A percentile compares a stretch with the other conserved stretches of the same genome.
Conservation (phyloP, 2,329 filamentous ascomycete genomes). For the Ustulina deusta region DNA sequence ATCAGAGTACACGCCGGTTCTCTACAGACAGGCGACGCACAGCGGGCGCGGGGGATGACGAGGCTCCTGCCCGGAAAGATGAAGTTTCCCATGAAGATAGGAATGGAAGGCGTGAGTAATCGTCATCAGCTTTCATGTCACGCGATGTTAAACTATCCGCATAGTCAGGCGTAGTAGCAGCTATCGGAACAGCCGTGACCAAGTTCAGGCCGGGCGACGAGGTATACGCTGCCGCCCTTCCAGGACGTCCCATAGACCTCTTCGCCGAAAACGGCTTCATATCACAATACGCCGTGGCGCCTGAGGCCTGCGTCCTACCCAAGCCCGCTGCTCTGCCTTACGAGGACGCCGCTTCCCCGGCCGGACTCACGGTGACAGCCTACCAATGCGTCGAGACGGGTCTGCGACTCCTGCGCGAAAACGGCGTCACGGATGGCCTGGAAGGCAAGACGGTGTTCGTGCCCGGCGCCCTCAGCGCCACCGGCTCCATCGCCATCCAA, state of each 20-base stretch:
- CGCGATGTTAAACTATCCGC: not conserved
- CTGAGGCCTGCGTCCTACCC: constrained; percentile 52
- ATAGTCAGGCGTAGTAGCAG: constrained; percentile 49
- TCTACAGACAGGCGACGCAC: constrained; percentile 51
- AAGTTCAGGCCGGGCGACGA: constrained; percentile 51
- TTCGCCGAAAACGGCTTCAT: constrained; percentile 50
- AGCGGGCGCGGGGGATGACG: constrained; percentile 52
- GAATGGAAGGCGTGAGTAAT: constrained; percentile 31
- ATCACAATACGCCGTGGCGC: constrained; percentile 56
- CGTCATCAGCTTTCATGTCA: not conserved
- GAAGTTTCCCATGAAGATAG: constrained; percentile 38
- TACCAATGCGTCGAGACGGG: constrained; percentile 58
- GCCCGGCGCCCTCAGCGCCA: constrained; percentile 62
- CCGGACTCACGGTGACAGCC: constrained; percentile 55
- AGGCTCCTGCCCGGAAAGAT: constrained; percentile 48
- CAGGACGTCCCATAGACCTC: constrained; percentile 53
- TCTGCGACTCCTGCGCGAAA: constrained; percentile 52
- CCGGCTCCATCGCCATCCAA: constrained; percentile 61
- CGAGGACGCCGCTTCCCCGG: constrained; percentile 54
- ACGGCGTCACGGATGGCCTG: constrained; percentile 52
- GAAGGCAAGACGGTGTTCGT: constrained; percentile 65
- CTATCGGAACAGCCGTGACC: constrained; percentile 48
- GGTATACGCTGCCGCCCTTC: constrained; percentile 55
- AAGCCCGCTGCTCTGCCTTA: constrained; percentile 49
- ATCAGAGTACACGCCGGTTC: constrained; percentile 26